Evolutionary conservation across 345 rosid genomes (phyloP), one percentile per base, ranked within the genome.

Genomic region (Populus deltoides): DNA sequence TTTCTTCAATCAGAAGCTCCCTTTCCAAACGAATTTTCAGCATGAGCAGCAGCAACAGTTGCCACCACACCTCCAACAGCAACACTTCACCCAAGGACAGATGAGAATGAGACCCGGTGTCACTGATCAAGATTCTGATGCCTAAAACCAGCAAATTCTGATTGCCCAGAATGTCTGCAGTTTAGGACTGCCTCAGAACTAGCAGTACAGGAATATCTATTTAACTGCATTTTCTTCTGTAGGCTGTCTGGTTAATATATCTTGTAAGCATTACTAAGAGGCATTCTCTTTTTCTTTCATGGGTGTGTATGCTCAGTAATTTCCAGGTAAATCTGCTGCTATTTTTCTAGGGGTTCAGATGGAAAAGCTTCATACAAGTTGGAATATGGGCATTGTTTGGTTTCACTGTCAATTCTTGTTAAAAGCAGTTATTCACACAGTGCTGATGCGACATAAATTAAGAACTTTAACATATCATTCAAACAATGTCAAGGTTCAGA

Each of bases 11-110:
- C 53, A 77, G 3, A 80, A 61, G 36, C 70, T 29, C 13, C 80
- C 80, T 71, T 67, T 82, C 65, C 84, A 72, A 17, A 27, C 75
- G 15, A 81, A 35, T 38, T 10, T 43, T 13, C 47, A 43, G 13
- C 47, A 43, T 13, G 47, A 43, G 47, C 80, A 81, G 41, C 82
- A 74, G 78, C 82, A 63, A 33, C 76, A 31, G 13, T 57, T 61
- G 63, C 74, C 72, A 1, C 24, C 29, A 6, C 73, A 66, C 15
- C 71, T 69, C 47, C 85, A 81, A 49, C 80, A 72, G 62, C 86
- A 78, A 75, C 86, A 78, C 27, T 68, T 80, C 69, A 13, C 31
- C 61, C 82, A 78, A 33, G 69, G 77, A 20, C 82, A 84, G 72
- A 70, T 53, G 66, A 74, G 81, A 61, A 72, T 77, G 67, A 70